Evolutionary conservation across 805 yeast species (phyloP), one percentile per base, ranked within the genome.

Genomic region (Ogataea corticis): DNA sequence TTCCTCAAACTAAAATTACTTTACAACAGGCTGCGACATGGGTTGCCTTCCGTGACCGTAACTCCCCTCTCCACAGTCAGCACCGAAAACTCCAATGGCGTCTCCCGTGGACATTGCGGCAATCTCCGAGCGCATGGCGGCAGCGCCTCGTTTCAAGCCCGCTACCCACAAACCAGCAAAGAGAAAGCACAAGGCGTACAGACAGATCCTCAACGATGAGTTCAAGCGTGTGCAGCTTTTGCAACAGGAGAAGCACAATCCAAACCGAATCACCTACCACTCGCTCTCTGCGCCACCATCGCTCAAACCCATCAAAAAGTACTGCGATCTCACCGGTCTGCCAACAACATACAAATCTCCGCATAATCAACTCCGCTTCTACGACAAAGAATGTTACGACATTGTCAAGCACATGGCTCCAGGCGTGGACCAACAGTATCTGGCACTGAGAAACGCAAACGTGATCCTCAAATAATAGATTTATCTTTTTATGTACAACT

Each of bases 281-380:
- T 77, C 83, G 31, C 69, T 91, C 5, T 79, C 79, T 23, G 96
- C 96, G 0, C 96, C 96, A 2, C 98, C 98, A 0, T 85, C 94
- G 3, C 67, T 90, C 52, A 77, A 71, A 51, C 98, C 98, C 0
- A 69, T 74, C 14, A 88, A 85, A 67, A 84, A 82, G 51, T 91
- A 89, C 67, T 92, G 99, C 65, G 99, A 94, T 61, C 82, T 92
- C 38, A 92, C 98, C 0, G 99, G 99, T 0, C 70, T 92, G 16
- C 83, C 80, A 39, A 92, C 90, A 0, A 76, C 68, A 25, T 92
- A 92, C 71, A 83, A 78, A 59, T 75, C 84, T 19, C 94, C 94
- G 0, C 74, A 83, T 19, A 85, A 80, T 57, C 85, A 85, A 33
- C 69, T 92, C 42, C 72, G 96, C 45, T 92, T 82, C 63, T 82